phyloP scores from a whole-genome alignment of 2,329 filamentous ascomycete genomes.

The Cercospora sp. region DNA sequence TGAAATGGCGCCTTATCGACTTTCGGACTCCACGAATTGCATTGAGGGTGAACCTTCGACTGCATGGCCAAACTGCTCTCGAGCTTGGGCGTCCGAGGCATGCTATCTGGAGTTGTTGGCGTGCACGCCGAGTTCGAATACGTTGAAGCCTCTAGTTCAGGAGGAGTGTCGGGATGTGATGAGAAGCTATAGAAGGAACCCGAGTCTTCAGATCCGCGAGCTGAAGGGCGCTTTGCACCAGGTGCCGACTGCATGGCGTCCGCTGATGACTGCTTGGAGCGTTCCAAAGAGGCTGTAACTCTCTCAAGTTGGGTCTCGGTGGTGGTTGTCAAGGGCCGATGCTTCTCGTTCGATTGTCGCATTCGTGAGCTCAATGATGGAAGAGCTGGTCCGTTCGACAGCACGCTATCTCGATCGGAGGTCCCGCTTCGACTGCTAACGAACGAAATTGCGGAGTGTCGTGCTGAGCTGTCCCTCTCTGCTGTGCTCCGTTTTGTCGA shows the following conservation, averaged over 20 bases:
- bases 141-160: neutral
- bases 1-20: neutral
- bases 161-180: neutral
- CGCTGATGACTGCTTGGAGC: neutral
- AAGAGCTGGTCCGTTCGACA: neutral
- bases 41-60: neutral
- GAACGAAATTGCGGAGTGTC: neutral
- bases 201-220: neutral
- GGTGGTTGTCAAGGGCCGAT: neutral
- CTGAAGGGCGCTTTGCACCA: neutral
- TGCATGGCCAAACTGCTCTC: neutral
- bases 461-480: neutral
- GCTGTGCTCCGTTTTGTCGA: conserved; percentile 37
- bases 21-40: neutral
- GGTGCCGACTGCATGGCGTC: neutral
- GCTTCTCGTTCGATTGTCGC: neutral
- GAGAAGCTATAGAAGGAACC: neutral
- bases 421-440: neutral
- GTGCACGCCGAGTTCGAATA: neutral
- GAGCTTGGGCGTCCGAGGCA: neutral
- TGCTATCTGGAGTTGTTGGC: neutral
- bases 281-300: neutral
- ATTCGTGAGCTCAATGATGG: neutral
- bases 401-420: conserved; percentile 3
- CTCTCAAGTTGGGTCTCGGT: neutral